phyloP scores from a whole-genome alignment of 148 eudicot genomes.

The Rheum nobile region DNA sequence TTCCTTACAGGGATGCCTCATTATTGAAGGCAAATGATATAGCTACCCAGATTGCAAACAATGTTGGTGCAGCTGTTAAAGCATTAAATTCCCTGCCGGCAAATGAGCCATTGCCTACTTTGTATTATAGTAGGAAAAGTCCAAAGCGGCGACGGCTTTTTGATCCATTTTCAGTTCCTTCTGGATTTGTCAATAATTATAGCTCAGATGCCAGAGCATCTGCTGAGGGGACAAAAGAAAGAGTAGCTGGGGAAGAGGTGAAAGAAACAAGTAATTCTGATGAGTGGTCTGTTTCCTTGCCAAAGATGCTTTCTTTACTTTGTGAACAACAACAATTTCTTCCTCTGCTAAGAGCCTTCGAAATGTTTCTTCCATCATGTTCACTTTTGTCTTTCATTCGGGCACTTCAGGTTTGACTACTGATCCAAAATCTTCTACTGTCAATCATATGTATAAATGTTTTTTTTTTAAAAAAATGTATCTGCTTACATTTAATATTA shows the following conservation, averaged over 20 bases:
- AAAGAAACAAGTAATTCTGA: constrained; percentile 31
- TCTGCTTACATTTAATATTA: too few species aligned
- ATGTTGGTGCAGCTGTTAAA: constrained; percentile 83
- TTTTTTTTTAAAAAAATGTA: too few species aligned
- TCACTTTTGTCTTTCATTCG: constrained; percentile 87
- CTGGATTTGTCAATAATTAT: constrained; percentile 18
- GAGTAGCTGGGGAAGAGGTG: constrained; percentile 21
- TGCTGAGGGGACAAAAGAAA: constrained; percentile 33
- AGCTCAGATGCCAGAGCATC: constrained; percentile 22
- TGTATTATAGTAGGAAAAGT: constrained; percentile 69
- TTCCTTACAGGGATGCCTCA: constrained; percentile 58
- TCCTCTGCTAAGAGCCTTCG: constrained; percentile 87
- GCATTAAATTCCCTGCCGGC: constrained; percentile 58
- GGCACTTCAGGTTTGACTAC: constrained; percentile 80
- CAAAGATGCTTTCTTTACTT: constrained; percentile 78
- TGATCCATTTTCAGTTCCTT: constrained; percentile 34
- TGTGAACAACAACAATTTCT: constrained; percentile 76
- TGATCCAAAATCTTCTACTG: background rate
- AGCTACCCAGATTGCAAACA: constrained; percentile 65
- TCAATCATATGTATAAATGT: background rate
- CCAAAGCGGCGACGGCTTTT: constrained; percentile 67
- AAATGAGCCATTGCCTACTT: constrained; percentile 30
- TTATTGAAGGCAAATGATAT: constrained; percentile 63
- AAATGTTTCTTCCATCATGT: constrained; percentile 95
- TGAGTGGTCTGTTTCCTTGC: constrained; percentile 58